Percentiles rank a stretch among this genome's conserved stretches.
phyloP scores from a whole-genome alignment of 1,284 basidiomycete species.

The Cryptococcus sp. region DNA sequence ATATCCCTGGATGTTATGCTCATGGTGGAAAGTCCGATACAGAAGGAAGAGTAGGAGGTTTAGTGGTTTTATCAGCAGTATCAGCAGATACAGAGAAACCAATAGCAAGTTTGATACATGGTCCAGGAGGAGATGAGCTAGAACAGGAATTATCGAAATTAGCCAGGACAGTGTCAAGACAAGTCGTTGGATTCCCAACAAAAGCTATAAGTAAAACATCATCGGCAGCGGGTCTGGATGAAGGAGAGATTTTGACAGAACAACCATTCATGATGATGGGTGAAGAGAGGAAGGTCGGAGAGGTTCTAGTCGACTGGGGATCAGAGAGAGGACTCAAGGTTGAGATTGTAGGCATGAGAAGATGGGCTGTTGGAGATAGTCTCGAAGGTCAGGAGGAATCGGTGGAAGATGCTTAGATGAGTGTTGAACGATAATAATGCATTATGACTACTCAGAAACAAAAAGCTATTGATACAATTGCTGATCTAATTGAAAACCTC shows the following conservation, averaged over 20 bases:
- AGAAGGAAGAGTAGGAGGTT: constrained; percentile 66
- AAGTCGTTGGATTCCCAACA: constrained; percentile 81
- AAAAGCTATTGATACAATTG: no score
- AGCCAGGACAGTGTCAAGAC: constrained; percentile 72
- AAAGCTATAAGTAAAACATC: constrained; percentile 51
- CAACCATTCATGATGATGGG: constrained; percentile 74
- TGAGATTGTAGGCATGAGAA: constrained; percentile 36
- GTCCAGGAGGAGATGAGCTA: constrained; percentile 46
- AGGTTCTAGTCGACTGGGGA: constrained; percentile 67
- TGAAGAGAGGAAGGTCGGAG: constrained; percentile 57
- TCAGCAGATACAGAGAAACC: constrained; percentile 31
- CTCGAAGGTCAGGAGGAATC: constrained; percentile 2
- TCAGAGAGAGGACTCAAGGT: constrained; percentile 50
- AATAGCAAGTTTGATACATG: constrained; percentile 35
- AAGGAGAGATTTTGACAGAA: constrained; percentile 62
- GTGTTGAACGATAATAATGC: neutral
- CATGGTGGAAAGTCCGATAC: constrained; percentile 59
- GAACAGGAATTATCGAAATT: constrained; percentile 59
- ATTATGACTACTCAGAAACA: neutral
- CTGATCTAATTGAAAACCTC: no score
- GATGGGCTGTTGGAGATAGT: constrained; percentile 42
- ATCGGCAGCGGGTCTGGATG: constrained; percentile 21
- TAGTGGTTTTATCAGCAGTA: constrained; percentile 63
- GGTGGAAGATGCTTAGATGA: neutral
- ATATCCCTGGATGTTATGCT: constrained; percentile 71